phyloP scores from a whole-genome alignment of 2,329 filamentous ascomycete genomes.

The Aspergillus hiratsukae region DNA sequence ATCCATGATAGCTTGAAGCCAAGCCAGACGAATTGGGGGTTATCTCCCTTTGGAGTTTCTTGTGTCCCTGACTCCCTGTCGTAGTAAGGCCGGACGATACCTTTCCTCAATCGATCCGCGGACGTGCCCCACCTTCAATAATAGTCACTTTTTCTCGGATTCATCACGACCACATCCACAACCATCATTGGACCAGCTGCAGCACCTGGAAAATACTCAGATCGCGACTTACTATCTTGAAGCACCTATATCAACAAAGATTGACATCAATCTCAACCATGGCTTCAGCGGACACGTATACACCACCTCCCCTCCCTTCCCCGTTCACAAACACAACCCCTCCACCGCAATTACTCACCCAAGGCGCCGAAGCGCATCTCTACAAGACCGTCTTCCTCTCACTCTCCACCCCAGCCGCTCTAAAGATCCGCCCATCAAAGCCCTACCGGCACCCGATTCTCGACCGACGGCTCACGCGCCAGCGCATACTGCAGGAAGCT shows the following conservation, averaged over 20 bases:
- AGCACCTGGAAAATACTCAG: not conserved
- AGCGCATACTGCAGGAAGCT: constrained; percentile 84
- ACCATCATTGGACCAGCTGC: not conserved
- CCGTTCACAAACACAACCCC: constrained; percentile 61
- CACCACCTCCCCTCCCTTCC: constrained; percentile 50
- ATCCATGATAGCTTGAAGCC: no score
- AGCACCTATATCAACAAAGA: not conserved
- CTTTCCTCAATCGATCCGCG: not conserved
- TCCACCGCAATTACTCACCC: constrained; percentile 68
- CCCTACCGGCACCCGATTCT: constrained; percentile 87
- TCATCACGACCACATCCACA: not conserved
- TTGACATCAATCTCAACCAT: not conserved
- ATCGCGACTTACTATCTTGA: not conserved
- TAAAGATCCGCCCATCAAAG: constrained; percentile 90
- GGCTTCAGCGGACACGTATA: constrained; percentile 20
- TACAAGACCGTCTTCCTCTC: constrained; percentile 80
- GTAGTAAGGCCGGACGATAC: not conserved
- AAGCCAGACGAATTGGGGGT: not conserved
- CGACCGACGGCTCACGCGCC: constrained; percentile 78
- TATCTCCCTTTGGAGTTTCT: not conserved
- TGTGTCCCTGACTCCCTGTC: not conserved
- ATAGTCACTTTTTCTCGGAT: not conserved
- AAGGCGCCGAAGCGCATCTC: constrained; percentile 93
- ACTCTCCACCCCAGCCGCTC: constrained; percentile 63
- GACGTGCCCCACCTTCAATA: not conserved